Evolutionary conservation across 306 rosid genomes (phyloP).

Genomic region (Cucurbita ficifolia): DNA sequence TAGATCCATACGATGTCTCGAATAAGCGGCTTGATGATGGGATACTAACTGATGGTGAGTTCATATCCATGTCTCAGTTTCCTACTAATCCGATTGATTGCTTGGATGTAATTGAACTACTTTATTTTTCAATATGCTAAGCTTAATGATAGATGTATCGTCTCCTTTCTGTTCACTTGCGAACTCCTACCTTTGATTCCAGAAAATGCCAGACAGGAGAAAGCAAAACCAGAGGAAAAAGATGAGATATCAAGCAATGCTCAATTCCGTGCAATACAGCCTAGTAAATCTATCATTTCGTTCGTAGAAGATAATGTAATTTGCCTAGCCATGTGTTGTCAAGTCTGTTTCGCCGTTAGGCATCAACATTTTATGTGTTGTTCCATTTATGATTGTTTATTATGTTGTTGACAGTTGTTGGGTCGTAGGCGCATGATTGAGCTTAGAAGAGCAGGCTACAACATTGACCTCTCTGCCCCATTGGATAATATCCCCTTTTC

Average conservation of each 20-base stretch:
- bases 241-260: conserved; percentile 62
- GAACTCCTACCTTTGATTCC: conserved; percentile 15
- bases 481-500: conserved; percentile 71
- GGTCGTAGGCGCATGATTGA: conserved; percentile 83
- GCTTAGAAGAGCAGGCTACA: conserved; percentile 76
- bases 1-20: conserved; percentile 64
- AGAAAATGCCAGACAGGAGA: conserved; percentile 41
- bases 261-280: conserved; percentile 77
- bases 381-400: conserved; percentile 13
- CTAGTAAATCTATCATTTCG: conserved; percentile 71
- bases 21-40: conserved; percentile 71
- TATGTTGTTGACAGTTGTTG: conserved; percentile 38
- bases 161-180: neutral
- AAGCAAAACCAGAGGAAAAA: conserved; percentile 34
- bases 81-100: neutral
- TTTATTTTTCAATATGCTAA: neutral
- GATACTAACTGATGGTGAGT: conserved; percentile 33
- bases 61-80: conserved; percentile 5
- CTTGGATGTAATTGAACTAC: neutral
- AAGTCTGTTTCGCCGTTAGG: neutral
- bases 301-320: conserved; percentile 90
- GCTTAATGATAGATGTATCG: neutral
- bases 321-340: conserved; percentile 23
- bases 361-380: neutral
- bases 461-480: conserved; percentile 77